Percentiles rank a stretch among this genome's conserved stretches.
Evolutionary conservation across 2,329 filamentous ascomycete species (phyloP).

Genomic region (Monilinia polystroma): DNA sequence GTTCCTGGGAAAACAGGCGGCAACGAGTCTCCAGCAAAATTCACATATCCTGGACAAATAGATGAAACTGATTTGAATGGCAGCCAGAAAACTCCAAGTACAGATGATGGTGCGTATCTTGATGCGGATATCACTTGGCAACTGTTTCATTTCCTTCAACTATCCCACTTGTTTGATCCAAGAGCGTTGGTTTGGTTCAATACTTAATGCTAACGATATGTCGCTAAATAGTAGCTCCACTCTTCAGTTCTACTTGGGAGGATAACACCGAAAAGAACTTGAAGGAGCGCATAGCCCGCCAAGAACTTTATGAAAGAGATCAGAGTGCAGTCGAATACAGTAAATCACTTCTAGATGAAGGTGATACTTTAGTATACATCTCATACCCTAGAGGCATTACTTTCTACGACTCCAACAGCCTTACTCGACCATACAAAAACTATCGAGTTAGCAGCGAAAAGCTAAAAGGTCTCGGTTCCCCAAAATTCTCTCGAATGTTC

Average conservation of each 20-base stretch:
- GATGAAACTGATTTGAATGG: background rate
- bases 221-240: background rate
- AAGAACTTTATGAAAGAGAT: slow-evolving; percentile 26
- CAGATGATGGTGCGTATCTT: background rate
- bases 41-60: background rate
- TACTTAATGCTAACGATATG: background rate
- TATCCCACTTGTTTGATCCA: background rate
- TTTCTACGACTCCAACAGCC: slow-evolving; percentile 32
- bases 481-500: slow-evolving; percentile 49
- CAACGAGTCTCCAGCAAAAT: background rate
- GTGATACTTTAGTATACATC: slow-evolving; percentile 49
- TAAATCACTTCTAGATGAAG: slow-evolving; percentile 33
- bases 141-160: background rate
- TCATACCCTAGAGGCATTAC: slow-evolving; percentile 38
- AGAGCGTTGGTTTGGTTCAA: background rate
- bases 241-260: background rate
- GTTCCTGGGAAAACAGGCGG: background rate
- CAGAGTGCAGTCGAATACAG: slow-evolving; percentile 27
- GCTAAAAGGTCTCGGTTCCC: slow-evolving; percentile 48
- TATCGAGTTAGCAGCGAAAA: slow-evolving; percentile 49
- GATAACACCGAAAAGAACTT: background rate
- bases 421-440: slow-evolving; percentile 38
- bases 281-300: background rate
- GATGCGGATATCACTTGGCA: background rate
- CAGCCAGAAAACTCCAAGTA: background rate